These are phyloP conservation scores for Acorus gramineus DNA, from an alignment of 106 monocot species.

Conservation along the genomic window DNA sequence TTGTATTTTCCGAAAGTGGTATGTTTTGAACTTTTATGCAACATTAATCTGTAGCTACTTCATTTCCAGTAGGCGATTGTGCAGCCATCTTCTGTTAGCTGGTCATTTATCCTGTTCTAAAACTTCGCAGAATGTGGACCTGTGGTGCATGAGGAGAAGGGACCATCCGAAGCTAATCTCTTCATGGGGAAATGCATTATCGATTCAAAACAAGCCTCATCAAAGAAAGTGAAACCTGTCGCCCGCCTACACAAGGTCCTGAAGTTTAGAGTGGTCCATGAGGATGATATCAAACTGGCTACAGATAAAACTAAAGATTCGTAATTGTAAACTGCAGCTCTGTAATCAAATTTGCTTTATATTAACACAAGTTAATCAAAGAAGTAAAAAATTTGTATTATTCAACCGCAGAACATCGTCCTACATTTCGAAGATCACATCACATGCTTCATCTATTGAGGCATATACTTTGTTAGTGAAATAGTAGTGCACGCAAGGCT, in stretches of 20 bases:
- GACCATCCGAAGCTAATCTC: conserved; percentile 16
- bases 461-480: too few species aligned
- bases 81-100: background rate
- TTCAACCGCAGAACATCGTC: too few species aligned
- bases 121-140: conserved; percentile 5
- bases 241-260: conserved; percentile 16
- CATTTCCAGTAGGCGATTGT: background rate
- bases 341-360: too few species aligned
- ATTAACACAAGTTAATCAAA: too few species aligned
- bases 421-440: too few species aligned
- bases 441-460: too few species aligned
- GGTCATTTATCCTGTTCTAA: background rate
- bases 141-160: conserved; percentile 6
- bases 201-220: conserved; percentile 11
- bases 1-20: conserved; percentile 22
- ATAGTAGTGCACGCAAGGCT: too few species aligned
- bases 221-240: conserved; percentile 12
- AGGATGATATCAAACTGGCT: conserved; percentile 6
- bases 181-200: conserved; percentile 15
- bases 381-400: too few species aligned
- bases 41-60: background rate
- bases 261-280: conserved; percentile 19
- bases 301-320: too few species aligned
- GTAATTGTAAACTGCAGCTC: too few species aligned
- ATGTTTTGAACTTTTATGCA: background rate